Base-by-base conservation (phyloP, 2,329 filamentous ascomycete species). In the Hyphodiscus sp. region DNA sequence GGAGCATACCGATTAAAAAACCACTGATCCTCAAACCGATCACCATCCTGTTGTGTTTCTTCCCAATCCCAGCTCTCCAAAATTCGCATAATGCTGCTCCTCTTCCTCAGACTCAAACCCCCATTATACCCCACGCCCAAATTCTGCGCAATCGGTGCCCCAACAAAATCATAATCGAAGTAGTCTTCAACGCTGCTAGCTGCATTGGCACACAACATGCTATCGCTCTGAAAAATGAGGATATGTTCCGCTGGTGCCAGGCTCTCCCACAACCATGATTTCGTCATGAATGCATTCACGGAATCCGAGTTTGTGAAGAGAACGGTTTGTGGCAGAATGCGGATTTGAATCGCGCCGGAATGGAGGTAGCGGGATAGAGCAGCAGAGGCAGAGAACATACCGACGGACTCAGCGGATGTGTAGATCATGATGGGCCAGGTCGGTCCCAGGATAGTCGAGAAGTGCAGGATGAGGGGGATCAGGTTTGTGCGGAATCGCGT, bases 351-450 rank as follows among this genome's bases (percentile, higher is more conserved):
- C n/a, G 61, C 55, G 15, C 66, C 63, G 3, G 61, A 51, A 18
- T 61, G 58, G 7, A 74, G 54, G n/a, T 70, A 69, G 6, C 71
- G 71, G 11, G 63, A 61, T 50, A 74, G 69, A 11, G 71, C 58
- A 1, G 69, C 65, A 2, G 69, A 70, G 26, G 68, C 52, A 20
- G 67, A 66, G 18, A 66, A 68, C 33, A 58, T 54, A 1, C 52
- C 55, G 1, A 61, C 51, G 0, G 57, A 53, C 50, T 63, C 61
- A n/a, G 65, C 58, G 1, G 68, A 65, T 6, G 74, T 76, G 57
- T 71, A 73, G 43, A 75, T 69, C 20, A 75, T 64, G 41, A 76
- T 68, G 4, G 73, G 73, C 73, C 74, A 76, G 10, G 59, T 57
- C 10, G 73, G 71, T 1, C 73, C 74, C 4, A 76, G 69, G 11